Percentiles rank a stretch among this genome's conserved stretches.
Evolutionary conservation across 352 stramenopile genomes (phyloP).

Genomic region (Phytophthora sojae): DNA sequence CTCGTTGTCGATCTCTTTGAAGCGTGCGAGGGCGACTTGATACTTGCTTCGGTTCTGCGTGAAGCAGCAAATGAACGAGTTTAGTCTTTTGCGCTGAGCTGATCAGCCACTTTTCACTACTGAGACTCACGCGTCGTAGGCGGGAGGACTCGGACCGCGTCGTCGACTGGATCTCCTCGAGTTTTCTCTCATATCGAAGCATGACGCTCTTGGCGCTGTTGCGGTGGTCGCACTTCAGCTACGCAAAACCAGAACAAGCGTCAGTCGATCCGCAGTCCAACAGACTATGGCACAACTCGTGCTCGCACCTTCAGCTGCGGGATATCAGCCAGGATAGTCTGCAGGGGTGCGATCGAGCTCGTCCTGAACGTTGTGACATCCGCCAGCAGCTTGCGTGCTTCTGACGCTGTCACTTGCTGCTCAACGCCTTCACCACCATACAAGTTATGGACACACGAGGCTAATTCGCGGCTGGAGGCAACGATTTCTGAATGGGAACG

Average conservation of each 20-base stretch:
- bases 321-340: slow-evolving; percentile 61
- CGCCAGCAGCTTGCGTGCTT: slow-evolving; percentile 34
- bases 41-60: slow-evolving; percentile 73
- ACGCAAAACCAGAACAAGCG: slow-evolving; percentile 3
- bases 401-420: slow-evolving; percentile 18
- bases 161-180: slow-evolving; percentile 57
- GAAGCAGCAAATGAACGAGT: slow-evolving; percentile 7
- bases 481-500: slow-evolving; percentile 34
- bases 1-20: slow-evolving; percentile 69
- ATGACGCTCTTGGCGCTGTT: slow-evolving; percentile 65
- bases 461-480: slow-evolving; percentile 35
- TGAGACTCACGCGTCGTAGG: slow-evolving; percentile 58
- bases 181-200: slow-evolving; percentile 66
- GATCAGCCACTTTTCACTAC: not conserved
- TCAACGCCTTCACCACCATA: slow-evolving; percentile 31
- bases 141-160: slow-evolving; percentile 53
- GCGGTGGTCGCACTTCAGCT: slow-evolving; percentile 75
- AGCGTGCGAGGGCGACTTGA: slow-evolving; percentile 60
- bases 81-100: not conserved
- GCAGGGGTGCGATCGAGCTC: slow-evolving; percentile 63
- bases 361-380: slow-evolving; percentile 60
- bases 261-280: slow-evolving; percentile 10
- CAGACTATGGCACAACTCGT: not conserved
- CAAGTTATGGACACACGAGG: slow-evolving; percentile 25
- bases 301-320: slow-evolving; percentile 60